A percentile compares a stretch with the other conserved stretches of the same genome.
These are phyloP conservation scores for Cryphonectria japonica DNA, from an alignment of 2,329 filamentous ascomycete species.

Conservation along the genomic window DNA sequence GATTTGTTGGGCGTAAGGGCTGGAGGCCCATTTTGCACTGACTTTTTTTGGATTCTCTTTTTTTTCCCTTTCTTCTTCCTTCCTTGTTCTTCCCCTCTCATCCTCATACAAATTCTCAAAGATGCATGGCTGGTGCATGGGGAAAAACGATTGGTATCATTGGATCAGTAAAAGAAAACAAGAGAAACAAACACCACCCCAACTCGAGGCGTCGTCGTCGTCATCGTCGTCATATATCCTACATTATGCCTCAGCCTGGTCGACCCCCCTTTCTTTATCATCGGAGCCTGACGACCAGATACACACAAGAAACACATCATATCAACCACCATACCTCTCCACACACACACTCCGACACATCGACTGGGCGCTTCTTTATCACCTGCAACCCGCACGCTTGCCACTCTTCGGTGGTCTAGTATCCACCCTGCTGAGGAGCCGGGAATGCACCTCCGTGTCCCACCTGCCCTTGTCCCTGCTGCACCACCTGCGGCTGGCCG, in stretches of 20 bases:
- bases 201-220: background rate
- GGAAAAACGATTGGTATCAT: constrained; percentile 7
- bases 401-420: constrained; percentile 8
- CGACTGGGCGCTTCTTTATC: background rate
- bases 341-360: background rate
- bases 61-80: no score
- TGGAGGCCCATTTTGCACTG: constrained; percentile 56
- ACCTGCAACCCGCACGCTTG: background rate
- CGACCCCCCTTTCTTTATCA: background rate
- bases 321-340: no score
- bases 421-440: constrained; percentile 19
- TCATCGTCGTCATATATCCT: background rate
- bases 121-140: background rate
- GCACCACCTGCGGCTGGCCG: background rate
- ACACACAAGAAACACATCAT: no score
- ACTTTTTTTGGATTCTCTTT: constrained; percentile 2
- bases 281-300: no score
- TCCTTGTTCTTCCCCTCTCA: no score
- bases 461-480: background rate
- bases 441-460: background rate
- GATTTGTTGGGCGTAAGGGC: constrained; percentile 61
- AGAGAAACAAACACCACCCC: background rate
- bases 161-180: background rate
- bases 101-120: no score
- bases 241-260: background rate